Percentiles rank a stretch among this genome's conserved stretches.
Conservation (phyloP, 805 yeast species). For the Jamesozyma lodderae region DNA sequence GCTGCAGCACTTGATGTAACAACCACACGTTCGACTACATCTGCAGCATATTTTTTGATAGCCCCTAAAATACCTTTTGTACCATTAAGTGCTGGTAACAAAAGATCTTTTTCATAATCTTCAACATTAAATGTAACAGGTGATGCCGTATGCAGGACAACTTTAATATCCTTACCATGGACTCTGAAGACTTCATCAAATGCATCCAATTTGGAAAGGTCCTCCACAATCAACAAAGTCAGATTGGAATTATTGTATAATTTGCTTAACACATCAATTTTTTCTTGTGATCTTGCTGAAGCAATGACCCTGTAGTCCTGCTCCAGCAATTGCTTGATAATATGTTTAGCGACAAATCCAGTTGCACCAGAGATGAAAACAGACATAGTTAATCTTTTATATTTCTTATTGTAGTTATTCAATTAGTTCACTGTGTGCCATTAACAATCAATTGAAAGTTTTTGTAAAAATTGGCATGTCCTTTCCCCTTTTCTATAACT, state of each 20-base stretch:
- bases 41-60: slow-evolving; percentile 35
- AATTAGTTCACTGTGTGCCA: too few relatives aligned
- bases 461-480: too few relatives aligned
- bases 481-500: too few relatives aligned
- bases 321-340: slow-evolving; percentile 1
- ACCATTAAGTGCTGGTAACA: slow-evolving; percentile 55
- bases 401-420: too few relatives aligned
- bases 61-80: slow-evolving; percentile 42
- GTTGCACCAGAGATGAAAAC: slow-evolving; percentile 2
- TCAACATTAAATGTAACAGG: slow-evolving; percentile 33
- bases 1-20: slow-evolving; percentile 54
- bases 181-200: slow-evolving; percentile 37
- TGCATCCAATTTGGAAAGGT: slow-evolving; percentile 31
- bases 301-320: slow-evolving; percentile 1
- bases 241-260: slow-evolving; percentile 23
- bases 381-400: slow-evolving; percentile 1
- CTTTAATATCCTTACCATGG: slow-evolving; percentile 33
- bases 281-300: slow-evolving; percentile 22
- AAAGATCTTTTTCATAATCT: slow-evolving; percentile 40
- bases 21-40: slow-evolving; percentile 39
- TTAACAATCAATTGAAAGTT: too few relatives aligned
- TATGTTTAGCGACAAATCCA: slow-evolving; percentile 1
- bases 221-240: slow-evolving; percentile 30
- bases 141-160: slow-evolving; percentile 33
- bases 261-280: slow-evolving; percentile 33